Percentiles rank a stretch among this genome's conserved stretches.
Conservation (phyloP, 2,329 filamentous ascomycete genomes). For the Amauroascus verrucosus region DNA sequence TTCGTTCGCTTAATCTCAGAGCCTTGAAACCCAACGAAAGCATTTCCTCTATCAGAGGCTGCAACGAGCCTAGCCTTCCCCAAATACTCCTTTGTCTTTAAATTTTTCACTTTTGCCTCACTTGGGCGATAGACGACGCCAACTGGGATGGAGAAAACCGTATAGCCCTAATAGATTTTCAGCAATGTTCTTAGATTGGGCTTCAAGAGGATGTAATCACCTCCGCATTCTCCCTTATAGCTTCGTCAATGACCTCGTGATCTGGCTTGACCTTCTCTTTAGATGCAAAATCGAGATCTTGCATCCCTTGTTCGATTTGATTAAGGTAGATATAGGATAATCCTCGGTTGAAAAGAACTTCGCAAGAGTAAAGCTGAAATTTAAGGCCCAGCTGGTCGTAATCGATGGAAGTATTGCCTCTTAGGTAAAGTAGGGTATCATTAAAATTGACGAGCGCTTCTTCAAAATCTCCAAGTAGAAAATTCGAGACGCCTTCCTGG, state of each 20-base stretch:
- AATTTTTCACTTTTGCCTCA: constrained; percentile 93
- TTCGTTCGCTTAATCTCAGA: constrained; percentile 56
- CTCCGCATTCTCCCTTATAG: constrained; percentile 85
- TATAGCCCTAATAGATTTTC: constrained; percentile 61
- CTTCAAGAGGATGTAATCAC: constrained; percentile 37
- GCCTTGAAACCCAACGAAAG: constrained; percentile 71
- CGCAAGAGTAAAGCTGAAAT: constrained; percentile 95
- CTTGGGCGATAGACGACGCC: constrained; percentile 92
- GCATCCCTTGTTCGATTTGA: constrained; percentile 79
- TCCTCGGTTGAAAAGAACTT: constrained; percentile 93
- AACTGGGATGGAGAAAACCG: constrained; percentile 95
- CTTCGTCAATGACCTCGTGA: constrained; percentile 96
- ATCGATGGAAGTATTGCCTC: constrained; percentile 95
- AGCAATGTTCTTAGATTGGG: constrained; percentile 7
- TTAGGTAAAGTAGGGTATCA: constrained; percentile 85
- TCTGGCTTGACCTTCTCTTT: constrained; percentile 95
- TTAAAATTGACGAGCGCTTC: constrained; percentile 98
- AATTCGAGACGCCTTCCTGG: constrained; percentile 96
- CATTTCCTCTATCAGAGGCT: constrained; percentile 68
- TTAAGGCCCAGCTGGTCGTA: constrained; percentile 91
- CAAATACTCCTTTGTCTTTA: constrained; percentile 95
- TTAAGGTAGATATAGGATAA: constrained; percentile 96
- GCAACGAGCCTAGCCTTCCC: constrained; percentile 92
- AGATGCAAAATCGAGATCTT: constrained; percentile 79
- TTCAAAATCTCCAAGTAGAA: constrained; percentile 91